phyloP scores from a whole-genome alignment of 2,329 filamentous ascomycete genomes.

The Aspergillus hortae region DNA sequence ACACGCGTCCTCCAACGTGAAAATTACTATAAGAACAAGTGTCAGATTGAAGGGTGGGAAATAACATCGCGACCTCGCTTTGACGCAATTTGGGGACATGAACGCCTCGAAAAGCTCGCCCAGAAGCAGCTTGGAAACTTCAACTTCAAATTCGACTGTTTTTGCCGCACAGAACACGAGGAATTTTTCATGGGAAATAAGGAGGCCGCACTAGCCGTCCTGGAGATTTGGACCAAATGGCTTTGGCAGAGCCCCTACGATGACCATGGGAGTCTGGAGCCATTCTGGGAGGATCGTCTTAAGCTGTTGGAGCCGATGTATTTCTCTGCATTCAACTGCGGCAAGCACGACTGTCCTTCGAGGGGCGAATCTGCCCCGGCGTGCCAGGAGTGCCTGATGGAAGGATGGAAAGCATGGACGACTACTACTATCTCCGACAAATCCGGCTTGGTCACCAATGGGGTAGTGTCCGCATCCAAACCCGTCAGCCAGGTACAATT shows the following conservation, averaged over 20 bases:
- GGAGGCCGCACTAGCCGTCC: constrained; percentile 3
- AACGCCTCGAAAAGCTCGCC: constrained; percentile 10
- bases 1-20: constrained; percentile 5
- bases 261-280: constrained; percentile 4
- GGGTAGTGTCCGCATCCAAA: background rate
- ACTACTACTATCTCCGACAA: constrained; percentile 1
- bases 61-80: background rate
- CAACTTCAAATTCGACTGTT: constrained; percentile 5
- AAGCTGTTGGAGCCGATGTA: constrained; percentile 1
- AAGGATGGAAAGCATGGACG: constrained; percentile 12
- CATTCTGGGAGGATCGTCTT: constrained; percentile 13
- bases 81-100: constrained; percentile 7
- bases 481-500: background rate
- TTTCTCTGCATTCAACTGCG: constrained; percentile 3
- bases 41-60: constrained; percentile 3
- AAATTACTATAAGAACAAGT: constrained; percentile 8
- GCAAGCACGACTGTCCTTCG: background rate
- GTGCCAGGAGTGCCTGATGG: constrained; percentile 12
- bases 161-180: constrained; percentile 3
- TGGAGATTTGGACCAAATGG: constrained; percentile 14
- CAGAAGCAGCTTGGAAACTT: constrained; percentile 10
- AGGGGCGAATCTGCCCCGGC: background rate
- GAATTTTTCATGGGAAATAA: constrained; percentile 10
- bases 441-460: background rate
- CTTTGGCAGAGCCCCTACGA: constrained; percentile 9